Base-by-base conservation (phyloP, 2,329 filamentous ascomycete species). In the Hymenotorrendiella dingleyae region DNA sequence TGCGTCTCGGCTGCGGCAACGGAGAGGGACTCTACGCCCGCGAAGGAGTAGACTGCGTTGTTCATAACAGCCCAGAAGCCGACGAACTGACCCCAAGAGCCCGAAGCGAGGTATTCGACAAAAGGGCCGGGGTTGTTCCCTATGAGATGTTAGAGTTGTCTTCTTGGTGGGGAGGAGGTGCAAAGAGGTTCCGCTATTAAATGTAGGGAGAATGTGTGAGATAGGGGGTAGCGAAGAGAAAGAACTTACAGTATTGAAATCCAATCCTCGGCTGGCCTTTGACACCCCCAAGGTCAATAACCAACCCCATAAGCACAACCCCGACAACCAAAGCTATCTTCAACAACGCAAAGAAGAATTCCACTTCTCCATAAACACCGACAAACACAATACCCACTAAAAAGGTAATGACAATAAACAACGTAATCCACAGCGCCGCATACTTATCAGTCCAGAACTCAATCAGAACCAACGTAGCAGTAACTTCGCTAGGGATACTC, bases 271-370 rank as follows among this genome's bases (percentile, higher is more conserved):
- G 68, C 0, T 71, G 72, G 4, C 74, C 76, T 0, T 78, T 72
- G 2, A 78, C 69, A 35, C 78, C 80, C 22, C 80, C 80, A 1
- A 82, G 68, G 54, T 55, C 53, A 26, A 64, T 53, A 11, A 64
- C 48, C 11, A 62, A 42, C 3, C 53, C 74, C 50, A 80, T 72
- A 36, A 81, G 68, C 52, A 80, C 76, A 46, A 85, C 66, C 40
- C 76, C 74, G 46, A 83, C 60, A 35, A 84, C 75, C 14, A 84
- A 67, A 3, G 76, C 62, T 45, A 84, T 74, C 56, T 82, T 78
- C 49, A 79, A 63, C 6, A 70, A 56, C 1, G 71, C 70, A 48
- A 75, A 74, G 4, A 63, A 61, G 46, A 73, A 76, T 54, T 75
- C 72, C 32, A 80, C 67, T 59, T 81, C 76, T 6, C 65, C 66